These are phyloP conservation scores for Cladophialophora exuberans DNA, from an alignment of 2,329 filamentous ascomycete species.

Conservation along the genomic window DNA sequence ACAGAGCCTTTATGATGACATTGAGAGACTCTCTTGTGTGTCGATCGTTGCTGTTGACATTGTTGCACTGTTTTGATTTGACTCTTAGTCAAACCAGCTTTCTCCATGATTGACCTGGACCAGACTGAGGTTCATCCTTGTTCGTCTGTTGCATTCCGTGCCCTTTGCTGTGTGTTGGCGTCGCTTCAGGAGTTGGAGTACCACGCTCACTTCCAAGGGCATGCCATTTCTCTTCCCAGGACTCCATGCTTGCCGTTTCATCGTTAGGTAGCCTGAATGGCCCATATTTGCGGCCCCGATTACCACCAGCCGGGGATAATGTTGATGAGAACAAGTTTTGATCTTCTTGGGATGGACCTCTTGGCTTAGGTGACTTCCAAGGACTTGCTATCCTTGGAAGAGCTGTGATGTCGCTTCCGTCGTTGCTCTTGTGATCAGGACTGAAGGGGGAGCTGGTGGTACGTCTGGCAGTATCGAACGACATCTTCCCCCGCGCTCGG, in stretches of 20 bases:
- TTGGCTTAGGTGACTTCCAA: constrained; percentile 7
- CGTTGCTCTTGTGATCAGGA: not conserved
- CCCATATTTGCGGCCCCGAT: constrained; percentile 10
- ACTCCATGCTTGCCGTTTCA: constrained; percentile 23
- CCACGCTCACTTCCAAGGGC: constrained; percentile 12
- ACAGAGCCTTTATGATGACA: no score
- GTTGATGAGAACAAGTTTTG: not conserved
- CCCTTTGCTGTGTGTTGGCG: not conserved
- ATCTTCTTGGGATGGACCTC: not conserved
- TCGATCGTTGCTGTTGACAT: no score
- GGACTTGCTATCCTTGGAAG: constrained; percentile 3
- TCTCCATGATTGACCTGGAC: constrained; percentile 9
- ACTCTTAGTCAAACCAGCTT: constrained; percentile 7
- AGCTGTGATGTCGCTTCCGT: not conserved
- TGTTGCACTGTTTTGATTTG: no score
- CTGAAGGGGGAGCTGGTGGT: not conserved
- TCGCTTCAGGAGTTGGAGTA: not conserved
- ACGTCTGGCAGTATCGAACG: constrained; percentile 9
- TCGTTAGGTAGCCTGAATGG: constrained; percentile 9
- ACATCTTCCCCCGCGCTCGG: constrained; percentile 16
- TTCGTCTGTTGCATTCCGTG: not conserved
- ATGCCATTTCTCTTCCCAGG: constrained; percentile 31
- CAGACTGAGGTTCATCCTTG: not conserved
- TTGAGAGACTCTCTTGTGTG: no score
- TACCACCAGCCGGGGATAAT: not conserved